Percentiles rank a stretch among this genome's conserved stretches.
Evolutionary conservation across 768 basidiomycete genomes (phyloP).

Genomic region (Trametes cinnabarina): DNA sequence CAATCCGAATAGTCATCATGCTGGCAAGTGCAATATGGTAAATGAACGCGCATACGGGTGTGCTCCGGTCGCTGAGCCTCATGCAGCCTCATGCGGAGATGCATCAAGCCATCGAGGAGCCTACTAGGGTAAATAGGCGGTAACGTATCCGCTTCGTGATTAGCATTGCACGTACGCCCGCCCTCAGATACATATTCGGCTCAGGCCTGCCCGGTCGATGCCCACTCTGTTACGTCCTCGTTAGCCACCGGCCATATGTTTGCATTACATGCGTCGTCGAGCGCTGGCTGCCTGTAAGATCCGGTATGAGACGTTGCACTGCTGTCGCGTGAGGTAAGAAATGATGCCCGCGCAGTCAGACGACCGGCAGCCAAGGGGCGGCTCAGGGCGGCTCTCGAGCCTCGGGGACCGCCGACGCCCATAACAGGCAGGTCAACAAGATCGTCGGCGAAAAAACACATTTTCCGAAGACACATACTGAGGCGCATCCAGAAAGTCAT

Average conservation of each 20-base stretch:
- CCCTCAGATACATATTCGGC: no score
- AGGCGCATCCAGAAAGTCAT: not conserved
- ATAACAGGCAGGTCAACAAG: slow-evolving; percentile 1
- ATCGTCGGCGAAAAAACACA: slow-evolving; percentile 3
- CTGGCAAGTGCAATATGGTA: no score
- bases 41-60: no score
- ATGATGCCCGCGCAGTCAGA: not conserved
- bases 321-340: not conserved
- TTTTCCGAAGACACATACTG: not conserved
- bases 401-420: not conserved
- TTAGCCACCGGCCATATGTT: not conserved
- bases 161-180: no score
- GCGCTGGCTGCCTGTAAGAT: not conserved
- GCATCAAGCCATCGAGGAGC: no score
- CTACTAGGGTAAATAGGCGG: no score
- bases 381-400: not conserved
- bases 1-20: no score
- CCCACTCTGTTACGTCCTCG: not conserved
- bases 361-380: not conserved
- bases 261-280: not conserved
- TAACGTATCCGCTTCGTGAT: no score
- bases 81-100: no score
- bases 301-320: not conserved
- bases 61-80: no score
- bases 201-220: no score